Base-by-base conservation (phyloP, 1,139 yeast genomes). In the Debaryomyces robertsiae region DNA sequence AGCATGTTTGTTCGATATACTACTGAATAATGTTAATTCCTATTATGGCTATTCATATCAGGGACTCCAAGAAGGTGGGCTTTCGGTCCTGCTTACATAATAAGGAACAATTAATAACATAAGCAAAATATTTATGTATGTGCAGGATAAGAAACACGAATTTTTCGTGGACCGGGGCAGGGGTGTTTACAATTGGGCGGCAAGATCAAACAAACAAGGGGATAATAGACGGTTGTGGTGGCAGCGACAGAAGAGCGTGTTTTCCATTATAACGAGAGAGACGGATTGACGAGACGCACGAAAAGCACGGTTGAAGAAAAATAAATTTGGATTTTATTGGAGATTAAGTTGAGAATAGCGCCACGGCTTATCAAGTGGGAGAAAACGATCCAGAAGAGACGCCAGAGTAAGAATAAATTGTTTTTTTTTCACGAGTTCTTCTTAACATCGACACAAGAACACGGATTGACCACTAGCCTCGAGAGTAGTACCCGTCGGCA, bases 1-100 rank as follows among this genome's bases (percentile, higher is more conserved):
- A 70, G 59, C 77, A 71, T 71, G 27, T 19, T 37, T 11, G n/a
- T 9, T 14, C 16, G 19, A 9, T 31, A n/a, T 25, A 17, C 16
- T 16, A 18, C 14, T 25, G 10, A 6, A 25, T 31, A 13, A 10
- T 14, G 25, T 13, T 17, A 19, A 15, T 11, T 19, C 36, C 24
- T 24, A 23, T 23, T 23, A 23, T 9, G 15, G 17, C 17, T 14
- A 6, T 29, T 18, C 32, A 15, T 32, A 32, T 18, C 17, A 29
- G 30, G 30, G 16, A 27, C 17, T 25, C n/a, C 29, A 3, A n/a
- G n/a, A 27, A 25, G 14, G 11, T 16, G 14, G 9, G 14, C 16
- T 33, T 33, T 17, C 18, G 23, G 30, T 25, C 23, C 36, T 32
- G 11, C 11, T 33, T 33, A 33, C 36, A 13, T 33, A 23, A 33